Percentiles rank a stretch among this genome's conserved stretches.
phyloP scores from a whole-genome alignment of 2,329 filamentous ascomycete genomes.

The Huntiella abstrusa region DNA sequence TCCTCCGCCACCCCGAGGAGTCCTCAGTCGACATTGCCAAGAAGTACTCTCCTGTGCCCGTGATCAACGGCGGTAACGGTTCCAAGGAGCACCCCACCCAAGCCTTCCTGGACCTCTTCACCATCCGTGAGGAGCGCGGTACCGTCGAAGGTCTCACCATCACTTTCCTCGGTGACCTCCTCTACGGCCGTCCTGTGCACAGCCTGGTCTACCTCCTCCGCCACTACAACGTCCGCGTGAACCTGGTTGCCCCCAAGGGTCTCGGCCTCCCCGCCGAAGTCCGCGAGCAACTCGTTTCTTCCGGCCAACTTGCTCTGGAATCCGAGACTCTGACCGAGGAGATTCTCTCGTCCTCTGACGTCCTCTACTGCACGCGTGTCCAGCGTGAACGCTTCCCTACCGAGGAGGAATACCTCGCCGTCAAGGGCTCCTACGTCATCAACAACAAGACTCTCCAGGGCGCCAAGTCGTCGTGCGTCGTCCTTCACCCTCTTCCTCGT shows the following conservation, averaged over 20 bases:
- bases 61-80: slow-evolving; percentile 95
- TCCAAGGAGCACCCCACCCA: slow-evolving; percentile 93
- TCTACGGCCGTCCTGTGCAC: slow-evolving; percentile 87
- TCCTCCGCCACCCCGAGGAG: slow-evolving; percentile 84
- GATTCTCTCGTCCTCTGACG: slow-evolving; percentile 70
- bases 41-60: slow-evolving; percentile 73
- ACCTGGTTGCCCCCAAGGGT: slow-evolving; percentile 69
- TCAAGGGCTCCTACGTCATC: slow-evolving; percentile 78
- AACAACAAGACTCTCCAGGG: slow-evolving; percentile 79
- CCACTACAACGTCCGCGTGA: slow-evolving; percentile 87
- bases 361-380: slow-evolving; percentile 90
- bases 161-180: slow-evolving; percentile 85
- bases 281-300: slow-evolving; percentile 47
- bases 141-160: slow-evolving; percentile 91
- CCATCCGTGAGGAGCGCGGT: slow-evolving; percentile 90
- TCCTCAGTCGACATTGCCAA: slow-evolving; percentile 62
- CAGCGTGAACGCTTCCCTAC: slow-evolving; percentile 92
- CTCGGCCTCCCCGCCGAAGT: slow-evolving; percentile 62
- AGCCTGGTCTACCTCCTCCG: slow-evolving; percentile 83
- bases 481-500: slow-evolving; percentile 86
- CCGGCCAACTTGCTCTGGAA: slow-evolving; percentile 61
- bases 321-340: slow-evolving; percentile 66
- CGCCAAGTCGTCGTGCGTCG: slow-evolving; percentile 81
- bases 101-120: slow-evolving; percentile 93
- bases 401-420: slow-evolving; percentile 58